phyloP scores from a whole-genome alignment of 1,284 basidiomycete species.

The Inonotus hispidus region DNA sequence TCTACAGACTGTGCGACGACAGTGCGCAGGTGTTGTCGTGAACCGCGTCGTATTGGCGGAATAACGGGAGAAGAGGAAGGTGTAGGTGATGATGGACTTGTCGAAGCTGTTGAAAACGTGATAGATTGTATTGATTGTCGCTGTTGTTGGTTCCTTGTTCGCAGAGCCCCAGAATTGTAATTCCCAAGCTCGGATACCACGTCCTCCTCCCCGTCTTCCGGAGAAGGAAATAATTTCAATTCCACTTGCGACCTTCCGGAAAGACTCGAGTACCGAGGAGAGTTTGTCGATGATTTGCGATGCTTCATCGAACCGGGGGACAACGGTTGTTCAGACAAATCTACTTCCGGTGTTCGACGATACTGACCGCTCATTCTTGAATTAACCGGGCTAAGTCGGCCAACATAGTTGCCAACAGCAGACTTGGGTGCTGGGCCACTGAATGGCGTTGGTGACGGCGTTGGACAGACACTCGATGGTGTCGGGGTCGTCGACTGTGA shows the following conservation, averaged over 20 bases:
- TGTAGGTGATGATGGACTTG: neutral
- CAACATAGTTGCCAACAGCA: neutral
- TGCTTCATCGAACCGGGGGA: neutral
- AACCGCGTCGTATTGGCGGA: slow-evolving; percentile 2
- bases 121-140: neutral
- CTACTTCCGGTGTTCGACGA: slow-evolving; percentile 1
- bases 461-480: neutral
- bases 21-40: slow-evolving; percentile 1
- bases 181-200: slow-evolving; percentile 15
- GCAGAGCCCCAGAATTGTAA: neutral
- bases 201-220: neutral
- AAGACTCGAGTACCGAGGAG: neutral
- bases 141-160: neutral
- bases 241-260: neutral
- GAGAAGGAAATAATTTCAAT: neutral
- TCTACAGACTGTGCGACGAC: neutral
- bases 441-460: slow-evolving; percentile 2
- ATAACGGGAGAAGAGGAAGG: neutral
- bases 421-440: neutral
- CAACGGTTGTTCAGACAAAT: neutral
- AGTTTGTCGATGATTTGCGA: neutral
- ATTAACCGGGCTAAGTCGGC: neutral
- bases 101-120: neutral
- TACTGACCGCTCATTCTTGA: neutral
- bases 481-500: neutral